Percentiles rank a stretch among this genome's conserved stretches.
Conservation (phyloP, 2,329 filamentous ascomycete genomes). For the Triangularia verruculosa region DNA sequence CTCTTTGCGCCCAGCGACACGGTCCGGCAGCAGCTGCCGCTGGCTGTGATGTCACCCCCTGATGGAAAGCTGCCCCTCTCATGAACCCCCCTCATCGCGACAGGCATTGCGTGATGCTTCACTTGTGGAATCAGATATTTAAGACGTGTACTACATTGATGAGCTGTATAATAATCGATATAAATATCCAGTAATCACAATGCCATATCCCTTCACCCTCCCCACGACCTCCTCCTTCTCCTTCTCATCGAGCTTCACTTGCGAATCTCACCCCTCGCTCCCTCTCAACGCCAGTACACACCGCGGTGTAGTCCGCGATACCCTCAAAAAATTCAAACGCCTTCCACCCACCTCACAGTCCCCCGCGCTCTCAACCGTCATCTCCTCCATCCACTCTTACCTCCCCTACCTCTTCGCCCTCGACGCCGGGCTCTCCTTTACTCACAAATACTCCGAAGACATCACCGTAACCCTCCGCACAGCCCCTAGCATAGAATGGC, state of each 20-base stretch:
- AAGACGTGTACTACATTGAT: too few species aligned
- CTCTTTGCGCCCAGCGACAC: neutral
- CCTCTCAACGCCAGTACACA: slow-evolving; percentile 78
- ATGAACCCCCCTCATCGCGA: neutral
- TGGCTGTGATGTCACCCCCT: slow-evolving; percentile 18
- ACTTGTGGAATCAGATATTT: too few species aligned
- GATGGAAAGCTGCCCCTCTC: neutral
- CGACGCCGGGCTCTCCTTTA: slow-evolving; percentile 62
- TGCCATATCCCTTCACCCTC: slow-evolving; percentile 87
- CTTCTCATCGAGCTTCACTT: slow-evolving; percentile 73
- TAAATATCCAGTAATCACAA: slow-evolving; percentile 37
- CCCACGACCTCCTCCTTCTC: slow-evolving; percentile 87
- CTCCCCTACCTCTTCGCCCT: slow-evolving; percentile 80
- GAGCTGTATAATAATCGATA: neutral
- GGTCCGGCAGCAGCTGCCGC: slow-evolving; percentile 22
- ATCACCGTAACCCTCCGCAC: slow-evolving; percentile 64
- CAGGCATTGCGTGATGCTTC: neutral
- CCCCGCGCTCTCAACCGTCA: slow-evolving; percentile 66
- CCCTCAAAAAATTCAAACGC: slow-evolving; percentile 85
- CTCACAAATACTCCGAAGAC: slow-evolving; percentile 51
- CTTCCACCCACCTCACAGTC: slow-evolving; percentile 69
- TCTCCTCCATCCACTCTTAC: slow-evolving; percentile 70
- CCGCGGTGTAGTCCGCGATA: slow-evolving; percentile 77
- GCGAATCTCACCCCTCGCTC: slow-evolving; percentile 83
- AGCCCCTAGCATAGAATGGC: slow-evolving; percentile 73